Base-by-base conservation (phyloP, 768 basidiomycete species). In the Mycena indigotica region DNA sequence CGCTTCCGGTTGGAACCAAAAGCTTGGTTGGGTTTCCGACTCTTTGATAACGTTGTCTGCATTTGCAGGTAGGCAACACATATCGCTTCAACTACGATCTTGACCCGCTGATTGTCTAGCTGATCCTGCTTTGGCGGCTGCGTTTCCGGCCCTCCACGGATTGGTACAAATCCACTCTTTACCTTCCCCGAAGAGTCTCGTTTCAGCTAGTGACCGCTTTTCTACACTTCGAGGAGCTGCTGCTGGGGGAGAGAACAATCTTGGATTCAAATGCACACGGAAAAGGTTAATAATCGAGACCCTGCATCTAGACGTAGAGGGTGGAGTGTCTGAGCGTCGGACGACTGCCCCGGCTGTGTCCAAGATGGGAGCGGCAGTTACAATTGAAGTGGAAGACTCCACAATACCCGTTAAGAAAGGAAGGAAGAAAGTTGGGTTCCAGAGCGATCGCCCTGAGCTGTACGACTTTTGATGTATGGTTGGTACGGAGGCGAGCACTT, bases 231-330 rank as follows among this genome's bases (percentile, higher is more conserved):
- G 96, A 12, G 95, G 93, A 13, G 75, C 74, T 13, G 80, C 81
- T 15, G 88, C 86, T 0, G 85, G 85, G n/a, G 91, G 95, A 6
- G 95, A 98, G 70, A 98, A 98, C 73, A 98, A 98, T 66, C 80
- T 99, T 6, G 94, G 90, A 13, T 99, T 98, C 81, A 91, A 88
- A 69, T 90, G 92, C 67, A 97, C 88, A 66, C 79, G 95, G 65
- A 93, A 91, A 69, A 77, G 93, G 50, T 79, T 98, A 55, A 75
- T 95, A 21, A 84, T 98, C 64, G 96, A 98, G 75, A 98, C 94
- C 24, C 76, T 98, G 57, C 93, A 96, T 72, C 77, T 96, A 24
- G 88, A 90, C 69, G 76, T 91, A 32, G 91, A 95, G 70, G 89
- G 93, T n/a, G 90, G 93, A 16, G 84, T 93, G 25, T 78, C 83